These are phyloP conservation scores for Volvox reticuliferus DNA, from an alignment of 139 green algal species.

Conservation along the genomic window DNA sequence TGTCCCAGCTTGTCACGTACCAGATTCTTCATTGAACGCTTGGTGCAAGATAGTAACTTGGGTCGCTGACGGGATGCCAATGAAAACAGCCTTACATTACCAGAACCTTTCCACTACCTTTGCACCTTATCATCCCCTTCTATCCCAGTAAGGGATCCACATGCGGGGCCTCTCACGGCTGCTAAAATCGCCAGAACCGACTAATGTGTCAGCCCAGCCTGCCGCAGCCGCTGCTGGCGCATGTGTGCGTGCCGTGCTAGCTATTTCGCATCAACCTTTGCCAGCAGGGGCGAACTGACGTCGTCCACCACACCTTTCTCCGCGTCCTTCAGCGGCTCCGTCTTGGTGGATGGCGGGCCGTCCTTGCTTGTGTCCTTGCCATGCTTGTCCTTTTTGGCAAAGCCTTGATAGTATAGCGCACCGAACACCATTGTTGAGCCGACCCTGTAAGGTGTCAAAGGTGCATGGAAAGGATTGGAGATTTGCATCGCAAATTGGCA, in stretches of 20 bases:
- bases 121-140: too few species aligned
- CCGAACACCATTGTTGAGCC: constrained; percentile 74
- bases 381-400: constrained; percentile 57
- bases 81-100: too few species aligned
- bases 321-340: neutral
- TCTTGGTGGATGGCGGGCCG: neutral
- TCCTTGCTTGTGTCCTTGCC: neutral
- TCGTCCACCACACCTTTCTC: constrained; percentile 1
- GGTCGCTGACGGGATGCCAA: too few species aligned
- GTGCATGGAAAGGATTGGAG: too few species aligned
- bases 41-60: too few species aligned
- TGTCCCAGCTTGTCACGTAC: too few species aligned
- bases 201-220: neutral
- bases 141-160: too few species aligned
- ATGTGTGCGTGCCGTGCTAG: neutral
- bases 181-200: neutral
- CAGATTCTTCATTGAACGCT: too few species aligned
- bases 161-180: neutral
- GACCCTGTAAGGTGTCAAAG: constrained; percentile 50
- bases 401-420: constrained; percentile 77
- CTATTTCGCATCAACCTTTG: constrained; percentile 21
- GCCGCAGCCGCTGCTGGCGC: neutral
- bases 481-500: too few species aligned
- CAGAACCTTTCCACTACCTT: too few species aligned
- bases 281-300: neutral